These are phyloP conservation scores for Penicillium sclerotigenum DNA, from an alignment of 2,329 filamentous ascomycete species.

Conservation along the genomic window DNA sequence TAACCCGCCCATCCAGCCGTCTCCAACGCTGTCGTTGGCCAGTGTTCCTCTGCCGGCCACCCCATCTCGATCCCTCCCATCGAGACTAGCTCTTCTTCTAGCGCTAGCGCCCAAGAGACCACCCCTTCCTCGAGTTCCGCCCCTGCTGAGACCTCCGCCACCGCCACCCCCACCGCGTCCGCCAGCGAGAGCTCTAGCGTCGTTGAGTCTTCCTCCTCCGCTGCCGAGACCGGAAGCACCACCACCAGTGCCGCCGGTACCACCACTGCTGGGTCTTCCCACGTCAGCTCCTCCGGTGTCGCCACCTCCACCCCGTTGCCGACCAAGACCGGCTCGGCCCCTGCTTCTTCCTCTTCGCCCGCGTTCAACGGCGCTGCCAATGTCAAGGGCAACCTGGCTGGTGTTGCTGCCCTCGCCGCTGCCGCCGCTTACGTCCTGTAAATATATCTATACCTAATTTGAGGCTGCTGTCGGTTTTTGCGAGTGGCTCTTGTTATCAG, in stretches of 20 bases:
- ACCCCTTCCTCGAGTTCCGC: slow-evolving; percentile 6
- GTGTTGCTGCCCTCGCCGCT: slow-evolving; percentile 26
- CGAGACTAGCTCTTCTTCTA: slow-evolving; percentile 15
- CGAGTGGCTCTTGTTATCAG: not conserved
- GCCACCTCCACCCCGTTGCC: slow-evolving; percentile 19
- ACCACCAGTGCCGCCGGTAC: slow-evolving; percentile 7
- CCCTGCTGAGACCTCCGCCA: slow-evolving; percentile 8
- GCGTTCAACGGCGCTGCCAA: slow-evolving; percentile 25
- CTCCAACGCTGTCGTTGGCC: slow-evolving; percentile 33
- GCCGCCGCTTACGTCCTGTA: slow-evolving; percentile 27
- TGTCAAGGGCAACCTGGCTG: slow-evolving; percentile 27
- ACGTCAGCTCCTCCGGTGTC: slow-evolving; percentile 13
- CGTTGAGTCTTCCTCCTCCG: slow-evolving; percentile 1
- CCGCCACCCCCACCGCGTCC: slow-evolving; percentile 3
- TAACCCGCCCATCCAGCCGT: slow-evolving; percentile 28
- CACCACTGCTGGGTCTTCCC: slow-evolving; percentile 4
- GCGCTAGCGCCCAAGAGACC: not conserved
- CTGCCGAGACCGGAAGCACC: not conserved
- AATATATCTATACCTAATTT: slow-evolving; percentile 17
- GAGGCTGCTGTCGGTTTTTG: not conserved
- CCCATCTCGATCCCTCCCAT: slow-evolving; percentile 39
- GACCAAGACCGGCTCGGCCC: slow-evolving; percentile 12
- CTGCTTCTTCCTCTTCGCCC: slow-evolving; percentile 19
- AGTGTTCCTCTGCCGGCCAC: slow-evolving; percentile 37
- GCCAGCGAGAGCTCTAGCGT: slow-evolving; percentile 11